These are phyloP conservation scores for Raffaelea arxii DNA, from an alignment of 2,329 filamentous ascomycete species.

Conservation along the genomic window DNA sequence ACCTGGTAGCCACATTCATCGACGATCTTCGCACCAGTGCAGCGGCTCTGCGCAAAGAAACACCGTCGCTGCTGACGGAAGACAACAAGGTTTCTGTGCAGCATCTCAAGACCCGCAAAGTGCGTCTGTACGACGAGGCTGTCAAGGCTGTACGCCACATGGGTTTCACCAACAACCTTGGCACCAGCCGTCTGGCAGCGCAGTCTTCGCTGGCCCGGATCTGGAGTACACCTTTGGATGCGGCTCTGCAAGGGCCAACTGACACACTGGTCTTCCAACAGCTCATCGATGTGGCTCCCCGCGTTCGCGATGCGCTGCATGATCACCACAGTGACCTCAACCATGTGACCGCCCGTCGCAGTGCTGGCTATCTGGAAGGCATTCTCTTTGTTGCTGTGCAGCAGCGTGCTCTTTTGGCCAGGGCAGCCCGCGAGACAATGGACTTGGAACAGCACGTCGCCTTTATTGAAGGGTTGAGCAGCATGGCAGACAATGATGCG, in stretches of 20 bases:
- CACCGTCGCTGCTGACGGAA: conserved; percentile 69
- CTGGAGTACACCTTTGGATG: conserved; percentile 47
- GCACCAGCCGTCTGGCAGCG: conserved; percentile 59
- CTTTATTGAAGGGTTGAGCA: conserved; percentile 6
- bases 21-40: conserved; percentile 58
- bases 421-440: neutral
- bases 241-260: conserved; percentile 17
- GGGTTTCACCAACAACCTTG: conserved; percentile 79
- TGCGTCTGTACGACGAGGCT: conserved; percentile 81
- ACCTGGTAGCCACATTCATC: conserved; percentile 59
- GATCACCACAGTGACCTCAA: conserved; percentile 82
- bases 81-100: conserved; percentile 79
- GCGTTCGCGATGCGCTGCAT: conserved; percentile 54
- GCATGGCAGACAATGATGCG: conserved; percentile 5
- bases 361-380: conserved; percentile 79
- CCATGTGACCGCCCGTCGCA: conserved; percentile 66
- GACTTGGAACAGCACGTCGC: conserved; percentile 10
- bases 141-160: conserved; percentile 75
- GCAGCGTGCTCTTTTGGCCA: conserved; percentile 45
- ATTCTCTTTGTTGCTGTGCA: conserved; percentile 56
- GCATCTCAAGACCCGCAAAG: conserved; percentile 83
- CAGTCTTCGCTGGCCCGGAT: conserved; percentile 65
- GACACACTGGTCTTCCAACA: conserved; percentile 53
- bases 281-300: conserved; percentile 62
- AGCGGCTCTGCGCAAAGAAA: conserved; percentile 69